These are phyloP conservation scores for Podospora pseudocomata DNA, from an alignment of 495 filamentous ascomycete genomes.

Conservation along the genomic window DNA sequence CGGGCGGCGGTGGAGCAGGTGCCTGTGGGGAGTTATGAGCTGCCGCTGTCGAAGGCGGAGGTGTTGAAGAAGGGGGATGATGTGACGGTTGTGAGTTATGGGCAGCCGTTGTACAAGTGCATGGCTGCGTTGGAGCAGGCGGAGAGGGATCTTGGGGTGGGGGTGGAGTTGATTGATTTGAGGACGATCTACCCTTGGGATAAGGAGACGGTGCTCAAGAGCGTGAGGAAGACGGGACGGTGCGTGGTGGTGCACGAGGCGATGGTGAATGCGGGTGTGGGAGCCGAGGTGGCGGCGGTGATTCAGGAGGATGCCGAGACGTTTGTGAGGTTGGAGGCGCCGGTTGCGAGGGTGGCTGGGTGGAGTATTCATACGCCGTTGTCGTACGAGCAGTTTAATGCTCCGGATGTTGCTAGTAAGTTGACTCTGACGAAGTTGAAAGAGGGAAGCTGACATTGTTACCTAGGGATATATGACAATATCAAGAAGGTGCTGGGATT, in stretches of 20 bases:
- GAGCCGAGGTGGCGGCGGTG: slow-evolving; percentile 88
- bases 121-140: slow-evolving; percentile 72
- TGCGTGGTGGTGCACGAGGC: slow-evolving; percentile 93
- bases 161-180: slow-evolving; percentile 85
- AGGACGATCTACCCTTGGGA: slow-evolving; percentile 96
- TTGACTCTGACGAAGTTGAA: slow-evolving; percentile 19
- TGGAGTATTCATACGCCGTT: slow-evolving; percentile 87
- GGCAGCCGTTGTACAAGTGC: slow-evolving; percentile 87
- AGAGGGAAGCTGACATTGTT: slow-evolving; percentile 22
- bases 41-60: slow-evolving; percentile 87
- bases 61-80: slow-evolving; percentile 79
- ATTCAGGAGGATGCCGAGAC: slow-evolving; percentile 78
- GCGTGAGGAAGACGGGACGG: slow-evolving; percentile 84
- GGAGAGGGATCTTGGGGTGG: slow-evolving; percentile 76
- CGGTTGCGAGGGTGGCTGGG: slow-evolving; percentile 83
- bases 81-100: slow-evolving; percentile 85
- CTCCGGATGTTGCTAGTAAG: slow-evolving; percentile 90
- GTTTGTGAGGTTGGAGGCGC: slow-evolving; percentile 87
- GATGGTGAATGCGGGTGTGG: slow-evolving; percentile 91
- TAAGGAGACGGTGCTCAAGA: slow-evolving; percentile 73
- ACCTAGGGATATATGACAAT: slow-evolving; percentile 51
- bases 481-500: slow-evolving; percentile 49
- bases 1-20: slow-evolving; percentile 95
- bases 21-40: slow-evolving; percentile 71
- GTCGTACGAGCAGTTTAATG: slow-evolving; percentile 78